A percentile compares a stretch with the other conserved stretches of the same genome.
Evolutionary conservation across 768 basidiomycete genomes (phyloP).

Genomic region (Dacryopinax primogenitus): DNA sequence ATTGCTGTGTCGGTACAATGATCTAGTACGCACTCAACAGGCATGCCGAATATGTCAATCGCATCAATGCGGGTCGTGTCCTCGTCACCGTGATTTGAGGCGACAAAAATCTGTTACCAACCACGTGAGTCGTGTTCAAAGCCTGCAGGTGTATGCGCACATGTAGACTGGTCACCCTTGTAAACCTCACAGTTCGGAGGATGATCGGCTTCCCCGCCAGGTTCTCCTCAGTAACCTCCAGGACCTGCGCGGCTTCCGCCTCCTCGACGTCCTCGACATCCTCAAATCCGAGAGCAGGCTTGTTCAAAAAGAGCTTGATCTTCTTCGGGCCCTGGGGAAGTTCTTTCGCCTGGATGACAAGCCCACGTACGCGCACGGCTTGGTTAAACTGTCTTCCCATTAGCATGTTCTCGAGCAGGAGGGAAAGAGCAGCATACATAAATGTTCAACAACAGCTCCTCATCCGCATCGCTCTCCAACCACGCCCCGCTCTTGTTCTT

Average conservation of each 20-base stretch:
- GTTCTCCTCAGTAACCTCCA: constrained; percentile 41
- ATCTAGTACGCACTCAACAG: constrained; percentile 36
- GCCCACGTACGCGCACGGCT: constrained; percentile 47
- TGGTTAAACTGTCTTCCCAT: constrained; percentile 47
- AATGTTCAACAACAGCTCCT: constrained; percentile 55
- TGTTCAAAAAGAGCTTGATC: constrained; percentile 53
- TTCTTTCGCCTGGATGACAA: constrained; percentile 37
- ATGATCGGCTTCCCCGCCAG: constrained; percentile 39
- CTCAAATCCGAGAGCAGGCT: constrained; percentile 47
- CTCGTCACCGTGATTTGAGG: constrained; percentile 48
- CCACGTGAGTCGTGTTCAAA: background rate
- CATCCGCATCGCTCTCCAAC: constrained; percentile 58
- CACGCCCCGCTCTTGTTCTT: constrained; percentile 36
- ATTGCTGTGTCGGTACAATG: background rate
- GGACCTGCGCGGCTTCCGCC: constrained; percentile 41
- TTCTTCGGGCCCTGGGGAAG: constrained; percentile 40
- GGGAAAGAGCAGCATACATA: constrained; percentile 34
- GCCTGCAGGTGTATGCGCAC: constrained; percentile 29
- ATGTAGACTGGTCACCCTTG: constrained; percentile 51
- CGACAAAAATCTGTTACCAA: constrained; percentile 47
- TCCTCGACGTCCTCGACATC: constrained; percentile 46
- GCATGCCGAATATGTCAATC: constrained; percentile 50
- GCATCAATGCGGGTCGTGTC: constrained; percentile 56
- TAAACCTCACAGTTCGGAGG: constrained; percentile 57
- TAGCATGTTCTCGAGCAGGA: background rate